phyloP scores from a whole-genome alignment of 345 rosid species.

The Litchi chinensis region DNA sequence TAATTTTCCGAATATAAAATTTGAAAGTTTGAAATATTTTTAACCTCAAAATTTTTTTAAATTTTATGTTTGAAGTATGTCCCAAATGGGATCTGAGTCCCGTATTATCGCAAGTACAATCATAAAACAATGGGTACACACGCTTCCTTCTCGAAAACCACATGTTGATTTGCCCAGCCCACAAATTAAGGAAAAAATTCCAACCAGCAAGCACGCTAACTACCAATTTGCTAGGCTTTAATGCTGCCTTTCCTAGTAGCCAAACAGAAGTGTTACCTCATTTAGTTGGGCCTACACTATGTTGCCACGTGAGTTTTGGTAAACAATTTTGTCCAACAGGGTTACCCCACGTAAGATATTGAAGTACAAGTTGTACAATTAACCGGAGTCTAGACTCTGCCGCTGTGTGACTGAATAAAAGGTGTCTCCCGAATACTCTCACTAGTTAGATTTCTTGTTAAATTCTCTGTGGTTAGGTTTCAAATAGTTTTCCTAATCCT shows the following conservation, averaged over 20 bases:
- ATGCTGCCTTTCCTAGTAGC: neutral
- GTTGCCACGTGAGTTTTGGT: neutral
- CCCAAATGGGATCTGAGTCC: too few relatives aligned
- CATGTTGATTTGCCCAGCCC: neutral
- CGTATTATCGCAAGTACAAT: neutral
- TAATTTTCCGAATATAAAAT: too few relatives aligned
- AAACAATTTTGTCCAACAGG: neutral
- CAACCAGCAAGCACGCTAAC: slow-evolving; percentile 1
- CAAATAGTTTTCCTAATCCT: neutral
- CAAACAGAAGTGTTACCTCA: neutral
- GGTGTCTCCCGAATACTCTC: slow-evolving; percentile 14
- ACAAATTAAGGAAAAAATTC: neutral
- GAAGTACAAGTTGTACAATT: neutral
- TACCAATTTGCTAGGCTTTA: neutral
- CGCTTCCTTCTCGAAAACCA: neutral
- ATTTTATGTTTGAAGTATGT: too few relatives aligned
- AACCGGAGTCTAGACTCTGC: neutral
- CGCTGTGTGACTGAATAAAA: neutral
- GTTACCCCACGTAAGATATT: neutral
- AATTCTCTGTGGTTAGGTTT: slow-evolving; percentile 14
- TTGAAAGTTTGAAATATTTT: too few relatives aligned
- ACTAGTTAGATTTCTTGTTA: slow-evolving; percentile 1
- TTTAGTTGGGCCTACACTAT: neutral
- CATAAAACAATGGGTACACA: neutral
- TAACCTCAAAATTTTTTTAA: too few relatives aligned